Evolutionary conservation across 345 rosid species (phyloP).

Genomic region (Theobroma cacao): DNA sequence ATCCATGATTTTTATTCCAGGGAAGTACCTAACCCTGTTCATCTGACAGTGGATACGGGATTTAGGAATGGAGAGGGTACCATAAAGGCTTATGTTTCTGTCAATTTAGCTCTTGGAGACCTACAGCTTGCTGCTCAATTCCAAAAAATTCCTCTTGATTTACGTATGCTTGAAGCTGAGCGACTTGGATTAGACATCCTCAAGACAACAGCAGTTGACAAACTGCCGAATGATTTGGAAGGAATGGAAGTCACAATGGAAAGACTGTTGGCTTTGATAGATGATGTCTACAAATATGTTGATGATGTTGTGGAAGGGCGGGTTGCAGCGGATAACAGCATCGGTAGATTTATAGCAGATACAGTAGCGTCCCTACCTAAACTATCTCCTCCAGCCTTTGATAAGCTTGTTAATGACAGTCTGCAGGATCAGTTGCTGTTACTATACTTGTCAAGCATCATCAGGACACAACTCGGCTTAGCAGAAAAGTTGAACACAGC

Average conservation of each 20-base stretch:
- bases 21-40: constrained; percentile 85
- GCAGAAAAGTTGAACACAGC: constrained; percentile 95
- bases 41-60: constrained; percentile 84
- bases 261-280: constrained; percentile 59
- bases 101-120: constrained; percentile 80
- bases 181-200: constrained; percentile 85
- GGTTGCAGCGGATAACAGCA: constrained; percentile 58
- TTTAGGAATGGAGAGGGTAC: constrained; percentile 75
- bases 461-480: constrained; percentile 85
- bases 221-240: constrained; percentile 92
- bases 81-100: constrained; percentile 77
- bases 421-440: constrained; percentile 83
- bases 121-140: constrained; percentile 86
- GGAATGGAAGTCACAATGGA: constrained; percentile 95
- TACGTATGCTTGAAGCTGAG: constrained; percentile 92
- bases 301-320: constrained; percentile 88
- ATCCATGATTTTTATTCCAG: constrained; percentile 93
- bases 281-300: constrained; percentile 74
- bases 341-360: constrained; percentile 73
- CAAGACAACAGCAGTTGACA: constrained; percentile 67
- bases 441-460: constrained; percentile 84
- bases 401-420: constrained; percentile 80
- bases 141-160: constrained; percentile 95
- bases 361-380: constrained; percentile 72
- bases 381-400: constrained; percentile 67